A percentile compares a stretch with the other conserved stretches of the same genome.
phyloP scores from a whole-genome alignment of 2,329 filamentous ascomycete species.

The Pleoardoris graminearum region DNA sequence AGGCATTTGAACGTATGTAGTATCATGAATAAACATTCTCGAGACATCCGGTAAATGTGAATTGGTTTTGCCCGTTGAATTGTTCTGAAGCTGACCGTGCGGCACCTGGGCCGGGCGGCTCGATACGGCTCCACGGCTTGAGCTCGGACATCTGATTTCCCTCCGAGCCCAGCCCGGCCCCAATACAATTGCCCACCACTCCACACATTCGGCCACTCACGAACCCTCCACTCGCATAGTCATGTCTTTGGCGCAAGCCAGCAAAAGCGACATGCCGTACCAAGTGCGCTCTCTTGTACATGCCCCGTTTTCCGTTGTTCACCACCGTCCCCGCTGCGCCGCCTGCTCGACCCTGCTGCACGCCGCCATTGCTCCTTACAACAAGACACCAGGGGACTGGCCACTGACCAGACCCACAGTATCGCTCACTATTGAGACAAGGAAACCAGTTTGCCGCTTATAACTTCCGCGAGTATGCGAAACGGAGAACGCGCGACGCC shows the following conservation, averaged over 20 bases:
- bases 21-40: not conserved
- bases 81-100: not conserved
- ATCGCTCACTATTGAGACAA: constrained; percentile 87
- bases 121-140: not conserved
- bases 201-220: constrained; percentile 33
- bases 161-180: constrained; percentile 37
- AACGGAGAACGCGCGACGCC: constrained; percentile 84
- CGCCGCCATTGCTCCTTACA: not conserved
- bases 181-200: constrained; percentile 39
- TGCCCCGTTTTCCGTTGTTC: constrained; percentile 9
- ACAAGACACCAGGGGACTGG: not conserved
- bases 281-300: constrained; percentile 47
- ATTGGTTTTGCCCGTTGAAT: too few relatives aligned
- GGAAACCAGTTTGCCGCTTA: constrained; percentile 87
- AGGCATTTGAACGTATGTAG: not conserved
- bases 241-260: constrained; percentile 43
- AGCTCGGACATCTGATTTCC: constrained; percentile 37
- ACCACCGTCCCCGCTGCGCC: not conserved
- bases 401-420: constrained; percentile 57
- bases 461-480: constrained; percentile 97
- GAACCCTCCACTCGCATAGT: constrained; percentile 16
- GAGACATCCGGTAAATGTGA: not conserved
- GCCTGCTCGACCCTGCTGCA: not conserved
- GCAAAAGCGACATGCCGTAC: constrained; percentile 43
- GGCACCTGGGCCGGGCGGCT: not conserved